Conservation (phyloP, 2,329 filamentous ascomycete genomes). For the Xylariaceae sp. region DNA sequence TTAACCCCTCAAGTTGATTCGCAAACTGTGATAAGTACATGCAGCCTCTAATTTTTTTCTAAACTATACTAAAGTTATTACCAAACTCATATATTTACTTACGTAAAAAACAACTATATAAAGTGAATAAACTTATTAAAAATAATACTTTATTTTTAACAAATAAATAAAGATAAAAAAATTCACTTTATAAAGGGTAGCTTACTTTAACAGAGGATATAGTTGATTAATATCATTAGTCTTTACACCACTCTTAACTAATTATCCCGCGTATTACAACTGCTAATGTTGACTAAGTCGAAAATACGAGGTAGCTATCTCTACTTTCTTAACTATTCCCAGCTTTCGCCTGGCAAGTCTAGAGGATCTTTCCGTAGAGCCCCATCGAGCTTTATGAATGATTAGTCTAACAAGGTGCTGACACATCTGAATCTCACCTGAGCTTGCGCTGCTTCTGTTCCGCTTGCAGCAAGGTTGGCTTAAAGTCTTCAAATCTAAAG, state of each 20-base stretch:
- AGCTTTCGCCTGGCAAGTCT: not conserved
- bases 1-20: too few relatives aligned
- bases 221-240: too few relatives aligned
- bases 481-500: not conserved
- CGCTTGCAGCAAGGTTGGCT: not conserved
- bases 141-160: too few relatives aligned
- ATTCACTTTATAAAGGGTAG: too few relatives aligned
- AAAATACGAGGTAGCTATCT: conserved; percentile 9
- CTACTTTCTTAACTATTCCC: not conserved
- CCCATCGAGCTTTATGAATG: not conserved
- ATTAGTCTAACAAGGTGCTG: not conserved
- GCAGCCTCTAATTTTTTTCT: too few relatives aligned
- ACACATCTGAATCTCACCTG: not conserved
- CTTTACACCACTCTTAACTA: not conserved
- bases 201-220: too few relatives aligned
- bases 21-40: too few relatives aligned
- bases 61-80: too few relatives aligned
- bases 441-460: not conserved
- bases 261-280: not conserved
- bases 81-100: too few relatives aligned
- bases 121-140: too few relatives aligned
- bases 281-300: not conserved
- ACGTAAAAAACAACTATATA: too few relatives aligned
- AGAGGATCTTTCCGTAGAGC: not conserved
- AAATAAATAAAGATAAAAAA: too few relatives aligned